Evolutionary conservation across 176 grass and related monocot species (phyloP).

Genomic region (Puccinellia tenuiflora): DNA sequence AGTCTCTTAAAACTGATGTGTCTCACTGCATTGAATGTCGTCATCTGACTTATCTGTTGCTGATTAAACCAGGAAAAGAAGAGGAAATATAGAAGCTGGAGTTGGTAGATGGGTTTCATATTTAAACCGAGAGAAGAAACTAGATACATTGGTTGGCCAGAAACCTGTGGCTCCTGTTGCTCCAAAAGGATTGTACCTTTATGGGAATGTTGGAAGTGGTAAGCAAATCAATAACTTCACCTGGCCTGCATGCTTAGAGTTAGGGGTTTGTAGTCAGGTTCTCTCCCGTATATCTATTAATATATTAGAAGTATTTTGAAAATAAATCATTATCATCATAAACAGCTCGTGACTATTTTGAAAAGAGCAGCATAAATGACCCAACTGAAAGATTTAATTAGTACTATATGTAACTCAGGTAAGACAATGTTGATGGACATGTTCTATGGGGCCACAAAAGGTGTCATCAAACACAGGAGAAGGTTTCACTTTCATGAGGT

Average conservation of each 20-base stretch:
- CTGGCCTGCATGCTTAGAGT: background rate
- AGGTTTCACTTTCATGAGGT: constrained; percentile 99
- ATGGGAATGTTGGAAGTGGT: constrained; percentile 97
- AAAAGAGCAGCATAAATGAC: background rate
- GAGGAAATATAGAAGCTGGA: constrained; percentile 67
- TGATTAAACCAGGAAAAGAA: constrained; percentile 50
- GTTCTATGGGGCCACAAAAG: constrained; percentile 83
- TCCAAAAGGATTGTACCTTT: constrained; percentile 85
- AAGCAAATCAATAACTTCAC: constrained; percentile 17
- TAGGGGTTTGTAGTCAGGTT: background rate
- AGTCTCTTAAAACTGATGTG: background rate
- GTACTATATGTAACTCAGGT: constrained; percentile 20
- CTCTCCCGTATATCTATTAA: background rate
- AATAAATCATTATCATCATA: background rate
- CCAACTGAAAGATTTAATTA: background rate
- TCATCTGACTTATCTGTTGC: background rate
- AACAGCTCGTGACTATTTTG: background rate
- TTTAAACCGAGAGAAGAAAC: constrained; percentile 82
- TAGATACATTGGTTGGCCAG: constrained; percentile 65
- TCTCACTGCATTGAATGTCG: background rate
- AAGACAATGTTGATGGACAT: constrained; percentile 99
- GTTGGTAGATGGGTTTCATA: constrained; percentile 95
- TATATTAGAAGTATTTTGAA: background rate
- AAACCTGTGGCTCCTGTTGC: constrained; percentile 60
- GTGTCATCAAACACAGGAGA: constrained; percentile 78